phyloP scores from a whole-genome alignment of 2,329 filamentous ascomycete species.

The Alternaria incomplexa region DNA sequence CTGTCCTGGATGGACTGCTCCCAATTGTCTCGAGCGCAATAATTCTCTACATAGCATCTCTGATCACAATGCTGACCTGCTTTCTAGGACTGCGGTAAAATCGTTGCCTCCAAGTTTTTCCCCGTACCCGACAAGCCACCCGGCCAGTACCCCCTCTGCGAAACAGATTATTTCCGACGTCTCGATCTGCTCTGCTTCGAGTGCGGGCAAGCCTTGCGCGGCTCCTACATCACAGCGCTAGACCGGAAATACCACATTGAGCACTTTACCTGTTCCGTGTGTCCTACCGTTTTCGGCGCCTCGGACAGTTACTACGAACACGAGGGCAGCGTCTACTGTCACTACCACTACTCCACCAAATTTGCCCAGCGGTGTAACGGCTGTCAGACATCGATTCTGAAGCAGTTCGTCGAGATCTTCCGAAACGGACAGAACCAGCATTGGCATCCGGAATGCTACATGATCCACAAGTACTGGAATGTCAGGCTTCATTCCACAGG shows the following conservation, averaged over 20 bases:
- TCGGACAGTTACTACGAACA: constrained; percentile 99
- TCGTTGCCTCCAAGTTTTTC: constrained; percentile 99
- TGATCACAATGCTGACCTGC: constrained; percentile 6
- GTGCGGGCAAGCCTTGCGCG: constrained; percentile 89
- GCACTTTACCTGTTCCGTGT: constrained; percentile 97
- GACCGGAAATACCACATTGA: constrained; percentile 97
- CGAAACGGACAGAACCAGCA: constrained; percentile 98
- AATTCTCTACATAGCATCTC: background rate
- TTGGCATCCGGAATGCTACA: constrained; percentile 99
- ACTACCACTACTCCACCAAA: constrained; percentile 97
- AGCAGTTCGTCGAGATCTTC: constrained; percentile 99
- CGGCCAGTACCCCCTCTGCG: constrained; percentile 91
- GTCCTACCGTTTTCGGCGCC: constrained; percentile 95
- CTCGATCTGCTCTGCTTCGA: constrained; percentile 90
- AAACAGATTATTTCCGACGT: constrained; percentile 94
- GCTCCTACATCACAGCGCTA: constrained; percentile 96
- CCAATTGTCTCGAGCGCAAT: background rate
- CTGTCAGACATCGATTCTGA: constrained; percentile 94
- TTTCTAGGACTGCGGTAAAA: constrained; percentile 87
- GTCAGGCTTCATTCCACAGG: constrained; percentile 71
- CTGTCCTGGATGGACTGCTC: background rate
- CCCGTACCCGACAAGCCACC: constrained; percentile 91
- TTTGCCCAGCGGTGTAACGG: constrained; percentile 97
- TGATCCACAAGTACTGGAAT: constrained; percentile 99
- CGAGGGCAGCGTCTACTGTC: constrained; percentile 93